Evolutionary conservation across 208 protist genomes (phyloP).

Genomic region (Sergeia podlipaevii): DNA sequence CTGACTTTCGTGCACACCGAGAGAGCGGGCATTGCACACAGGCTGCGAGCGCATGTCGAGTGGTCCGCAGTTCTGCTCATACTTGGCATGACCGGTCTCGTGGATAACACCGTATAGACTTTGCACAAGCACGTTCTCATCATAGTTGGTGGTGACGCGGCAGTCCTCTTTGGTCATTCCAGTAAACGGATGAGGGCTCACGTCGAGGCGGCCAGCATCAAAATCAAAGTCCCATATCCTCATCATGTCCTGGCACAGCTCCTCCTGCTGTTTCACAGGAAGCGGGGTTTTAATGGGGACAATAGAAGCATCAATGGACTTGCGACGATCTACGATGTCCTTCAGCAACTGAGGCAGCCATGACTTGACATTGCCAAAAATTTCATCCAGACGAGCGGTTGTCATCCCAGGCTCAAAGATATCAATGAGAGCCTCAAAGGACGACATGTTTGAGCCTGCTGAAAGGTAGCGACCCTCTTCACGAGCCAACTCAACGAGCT

Average conservation of each 20-base stretch:
- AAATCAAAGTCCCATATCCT: constrained; percentile 75
- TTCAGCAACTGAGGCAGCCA: constrained; percentile 77
- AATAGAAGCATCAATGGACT: constrained; percentile 12
- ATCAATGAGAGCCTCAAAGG: constrained; percentile 79
- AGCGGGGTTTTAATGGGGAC: constrained; percentile 39
- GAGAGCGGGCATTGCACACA: constrained; percentile 52
- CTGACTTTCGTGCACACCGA: constrained; percentile 89
- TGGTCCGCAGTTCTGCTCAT: constrained; percentile 85
- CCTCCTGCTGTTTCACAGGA: constrained; percentile 46
- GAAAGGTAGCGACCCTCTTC: constrained; percentile 61
- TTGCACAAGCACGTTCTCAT: constrained; percentile 38
- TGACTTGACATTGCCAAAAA: constrained; percentile 71
- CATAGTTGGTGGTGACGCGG: constrained; percentile 84
- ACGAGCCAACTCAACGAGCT: constrained; percentile 62
- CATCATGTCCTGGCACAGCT: constrained; percentile 51
- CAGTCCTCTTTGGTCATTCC: constrained; percentile 76
- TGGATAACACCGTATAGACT: constrained; percentile 77
- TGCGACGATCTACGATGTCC: constrained; percentile 60
- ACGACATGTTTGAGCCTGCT: constrained; percentile 28
- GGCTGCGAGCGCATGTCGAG: constrained; percentile 53
- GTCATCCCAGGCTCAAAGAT: constrained; percentile 83
- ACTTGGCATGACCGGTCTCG: constrained; percentile 88
- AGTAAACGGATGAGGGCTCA: constrained; percentile 88
- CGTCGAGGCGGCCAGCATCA: constrained; percentile 76
- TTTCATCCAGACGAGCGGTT: constrained; percentile 40